Evolutionary conservation across 306 rosid genomes (phyloP).

Genomic region (Notholithocarpus densiflorus): DNA sequence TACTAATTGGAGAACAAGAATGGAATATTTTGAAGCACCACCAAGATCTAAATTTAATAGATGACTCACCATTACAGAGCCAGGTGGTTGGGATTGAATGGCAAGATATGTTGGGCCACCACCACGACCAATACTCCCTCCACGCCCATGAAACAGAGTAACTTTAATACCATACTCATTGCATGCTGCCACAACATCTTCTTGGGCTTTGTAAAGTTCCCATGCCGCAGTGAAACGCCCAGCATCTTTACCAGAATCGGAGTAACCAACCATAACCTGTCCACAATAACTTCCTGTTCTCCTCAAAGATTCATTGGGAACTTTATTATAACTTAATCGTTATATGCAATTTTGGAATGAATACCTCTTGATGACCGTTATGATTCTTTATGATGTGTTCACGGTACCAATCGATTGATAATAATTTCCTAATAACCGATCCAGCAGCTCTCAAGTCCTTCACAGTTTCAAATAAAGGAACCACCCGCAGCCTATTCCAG

Average conservation of each 20-base stretch:
- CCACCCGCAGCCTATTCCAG: conserved; percentile 76
- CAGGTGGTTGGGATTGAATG: conserved; percentile 98
- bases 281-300: conserved; percentile 20
- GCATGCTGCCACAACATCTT: conserved; percentile 93
- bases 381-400: conserved; percentile 77
- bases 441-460: conserved; percentile 93
- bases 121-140: conserved; percentile 97
- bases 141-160: conserved; percentile 93
- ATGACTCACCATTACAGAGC: conserved; percentile 83
- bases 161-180: conserved; percentile 82
- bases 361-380: conserved; percentile 88
- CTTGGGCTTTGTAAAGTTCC: conserved; percentile 98
- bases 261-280: conserved; percentile 97
- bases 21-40: conserved; percentile 1
- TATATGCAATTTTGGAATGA: conserved; percentile 1
- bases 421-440: conserved; percentile 66
- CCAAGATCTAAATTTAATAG: conserved; percentile 4
- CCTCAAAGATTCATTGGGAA: conserved; percentile 16
- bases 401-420: conserved; percentile 85
- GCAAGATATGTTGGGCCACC: conserved; percentile 97
- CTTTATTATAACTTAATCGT: not conserved
- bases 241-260: conserved; percentile 98
- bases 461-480: conserved; percentile 94
- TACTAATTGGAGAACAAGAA: not conserved
- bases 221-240: conserved; percentile 96